These are phyloP conservation scores for Melastoma candidum DNA, from an alignment of 441 rosid species.

Conservation along the genomic window DNA sequence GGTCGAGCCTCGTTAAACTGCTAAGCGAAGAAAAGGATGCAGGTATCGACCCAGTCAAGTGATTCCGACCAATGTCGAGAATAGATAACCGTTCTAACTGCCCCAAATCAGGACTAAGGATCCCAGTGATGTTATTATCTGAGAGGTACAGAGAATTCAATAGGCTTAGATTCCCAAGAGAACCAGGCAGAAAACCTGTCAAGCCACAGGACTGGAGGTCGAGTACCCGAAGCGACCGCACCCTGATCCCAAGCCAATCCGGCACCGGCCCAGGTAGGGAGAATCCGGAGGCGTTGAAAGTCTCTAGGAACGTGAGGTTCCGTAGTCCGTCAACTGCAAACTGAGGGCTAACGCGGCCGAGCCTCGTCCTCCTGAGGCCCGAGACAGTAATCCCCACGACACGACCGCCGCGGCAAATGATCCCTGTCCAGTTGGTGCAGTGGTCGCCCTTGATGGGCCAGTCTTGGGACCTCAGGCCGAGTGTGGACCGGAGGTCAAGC, in stretches of 20 bases:
- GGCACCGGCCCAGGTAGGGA: slow-evolving; percentile 74
- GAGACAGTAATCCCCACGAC: slow-evolving; percentile 63
- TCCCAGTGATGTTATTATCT: slow-evolving; percentile 46
- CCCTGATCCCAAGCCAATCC: slow-evolving; percentile 56
- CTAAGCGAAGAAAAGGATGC: slow-evolving; percentile 35
- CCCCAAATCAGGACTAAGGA: slow-evolving; percentile 54
- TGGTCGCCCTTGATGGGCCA: slow-evolving; percentile 87
- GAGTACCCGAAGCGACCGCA: slow-evolving; percentile 44
- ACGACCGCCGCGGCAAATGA: slow-evolving; percentile 50
- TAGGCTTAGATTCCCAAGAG: slow-evolving; percentile 45
- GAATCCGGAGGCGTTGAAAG: slow-evolving; percentile 75
- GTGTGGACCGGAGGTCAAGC: slow-evolving; percentile 69
- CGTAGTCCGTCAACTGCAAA: slow-evolving; percentile 59
- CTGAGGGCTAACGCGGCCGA: slow-evolving; percentile 54
- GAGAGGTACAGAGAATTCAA: slow-evolving; percentile 43
- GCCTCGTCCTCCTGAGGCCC: slow-evolving; percentile 69
- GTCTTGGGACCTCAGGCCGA: slow-evolving; percentile 73
- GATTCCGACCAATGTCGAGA: slow-evolving; percentile 65
- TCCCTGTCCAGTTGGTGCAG: slow-evolving; percentile 67
- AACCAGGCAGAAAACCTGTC: slow-evolving; percentile 50
- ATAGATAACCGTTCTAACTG: slow-evolving; percentile 36
- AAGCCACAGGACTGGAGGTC: slow-evolving; percentile 77
- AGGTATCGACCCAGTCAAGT: slow-evolving; percentile 60
- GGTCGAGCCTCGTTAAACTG: slow-evolving; percentile 50
- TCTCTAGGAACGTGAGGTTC: slow-evolving; percentile 49